phyloP scores from a whole-genome alignment of 2,329 filamentous ascomycete species.

The Aspergillus sp. region DNA sequence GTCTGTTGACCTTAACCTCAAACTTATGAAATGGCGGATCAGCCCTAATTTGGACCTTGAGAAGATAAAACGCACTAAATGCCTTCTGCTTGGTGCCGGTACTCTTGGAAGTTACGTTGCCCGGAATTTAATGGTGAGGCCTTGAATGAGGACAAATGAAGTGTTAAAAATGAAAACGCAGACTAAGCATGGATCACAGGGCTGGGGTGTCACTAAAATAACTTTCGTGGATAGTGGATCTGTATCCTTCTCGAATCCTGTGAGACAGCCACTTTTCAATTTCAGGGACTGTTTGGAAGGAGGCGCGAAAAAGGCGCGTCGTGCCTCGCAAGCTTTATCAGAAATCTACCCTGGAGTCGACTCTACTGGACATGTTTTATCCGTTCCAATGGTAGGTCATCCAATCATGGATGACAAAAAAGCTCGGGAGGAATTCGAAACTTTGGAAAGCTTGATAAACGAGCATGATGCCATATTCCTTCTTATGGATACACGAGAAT shows the following conservation, averaged over 20 bases:
- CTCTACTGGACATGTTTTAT: constrained; percentile 68
- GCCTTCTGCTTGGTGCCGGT: constrained; percentile 82
- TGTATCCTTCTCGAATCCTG: constrained; percentile 94
- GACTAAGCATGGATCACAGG: constrained; percentile 33
- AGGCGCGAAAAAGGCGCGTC: constrained; percentile 72
- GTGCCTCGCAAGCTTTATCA: constrained; percentile 71
- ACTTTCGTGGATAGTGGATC: constrained; percentile 91
- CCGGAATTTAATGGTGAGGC: constrained; percentile 65
- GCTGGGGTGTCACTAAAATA: constrained; percentile 91
- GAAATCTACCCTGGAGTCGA: constrained; percentile 90
- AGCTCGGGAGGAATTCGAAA: constrained; percentile 67
- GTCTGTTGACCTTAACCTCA: constrained; percentile 90
- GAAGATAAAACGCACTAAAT: constrained; percentile 80
- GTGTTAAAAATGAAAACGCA: background rate
- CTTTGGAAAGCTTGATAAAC: constrained; percentile 66
- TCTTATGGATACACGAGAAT: constrained; percentile 95
- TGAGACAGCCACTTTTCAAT: constrained; percentile 84
- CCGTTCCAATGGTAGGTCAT: constrained; percentile 93
- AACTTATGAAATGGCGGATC: constrained; percentile 98
- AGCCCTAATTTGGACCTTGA: constrained; percentile 83
- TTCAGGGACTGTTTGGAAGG: constrained; percentile 85
- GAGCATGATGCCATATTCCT: constrained; percentile 89
- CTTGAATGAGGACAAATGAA: background rate
- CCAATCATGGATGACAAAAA: constrained; percentile 67
- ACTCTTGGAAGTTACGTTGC: constrained; percentile 93